Base-by-base conservation (phyloP, 2,329 filamentous ascomycete genomes). In the Geosmithia flava region DNA sequence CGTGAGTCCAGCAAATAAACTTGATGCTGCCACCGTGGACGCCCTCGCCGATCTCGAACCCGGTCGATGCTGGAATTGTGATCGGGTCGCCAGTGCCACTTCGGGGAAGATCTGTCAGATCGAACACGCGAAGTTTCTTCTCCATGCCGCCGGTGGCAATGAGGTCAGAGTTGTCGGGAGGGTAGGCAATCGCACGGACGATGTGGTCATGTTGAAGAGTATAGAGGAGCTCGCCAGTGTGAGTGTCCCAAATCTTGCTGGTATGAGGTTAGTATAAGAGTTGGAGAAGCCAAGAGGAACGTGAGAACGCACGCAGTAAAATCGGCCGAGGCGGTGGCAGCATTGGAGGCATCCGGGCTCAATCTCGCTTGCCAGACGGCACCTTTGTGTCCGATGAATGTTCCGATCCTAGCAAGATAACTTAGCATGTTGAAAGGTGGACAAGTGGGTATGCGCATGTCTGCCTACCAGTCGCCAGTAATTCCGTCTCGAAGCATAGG, bases 401-500 rank as follows among this genome's bases (percentile, higher is more conserved):
- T 97, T 45, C 93, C 93, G 57, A 97, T 97, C 87, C 88, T 94
- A 62, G 78, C 6, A 46, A 83, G 47, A 82, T 86, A 52, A 53
- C 44, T 58, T 54, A 47, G 56, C 51, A 45, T 30, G 45, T 15
- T 20, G 11, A 44, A 33, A 37, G 11, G 13, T 37, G 33, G 33
- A 30, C 33, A 20, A 23, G 40, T 13, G 20, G 13, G 30, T 20
- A 7, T 20, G 20, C 6, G n/a, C 16, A 44, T 8, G 13, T 13
- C 49, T 45, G 55, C 72, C 51, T 71, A 86, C 86, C 90, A 96
- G 66, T 96, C 90, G 50, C 93, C 93, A 45, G 91, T 98, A 52
- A 94, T 78, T 53, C 93, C 93, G 69, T 97, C 88, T 55, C 93
- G 87, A 57, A 98, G 84, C 90, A 97, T 97, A 46, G 93, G 93